Evolutionary conservation across 768 basidiomycete genomes (phyloP), one percentile per base, ranked within the genome.

Genomic region (Boletus coccyginus): DNA sequence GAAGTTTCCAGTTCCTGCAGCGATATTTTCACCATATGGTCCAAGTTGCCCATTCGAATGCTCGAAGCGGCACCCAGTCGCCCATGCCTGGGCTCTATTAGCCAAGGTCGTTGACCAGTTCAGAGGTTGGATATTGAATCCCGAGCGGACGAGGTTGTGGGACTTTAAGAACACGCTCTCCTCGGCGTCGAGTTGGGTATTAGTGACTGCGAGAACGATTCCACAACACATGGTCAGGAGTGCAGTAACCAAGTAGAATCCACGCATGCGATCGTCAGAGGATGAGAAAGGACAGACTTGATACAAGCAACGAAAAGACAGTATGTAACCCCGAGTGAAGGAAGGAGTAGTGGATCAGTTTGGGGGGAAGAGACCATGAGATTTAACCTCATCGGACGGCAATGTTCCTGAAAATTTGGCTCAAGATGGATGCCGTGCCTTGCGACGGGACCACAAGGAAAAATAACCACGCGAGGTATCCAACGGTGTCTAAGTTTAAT

Each of bases 21-120:
- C 79, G 33, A 86, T 73, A 64, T 81, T 83, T 65, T 86, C 81
- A 41, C 82, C 81, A 59, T 82, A 83, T 6, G 73, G 72, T 11
- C 65, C 67, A 50, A 84, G 73, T 5, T 67, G 57, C 14, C 81
- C 80, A 38, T 74, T 72, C 5, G 81, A 78, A 62, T 81, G 77
- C 56, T 73, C 58, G 56, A 85, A 78, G 39, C 70, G 63, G 65
- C 84, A 87, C 2, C 58, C 65, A 53, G 76, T 73, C 9, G 80
- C 82, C 84, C 82, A 86, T 41, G 57, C 11, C 54, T 73, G 75
- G 8, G 85, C 86, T 41, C 70, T 74, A 24, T 60, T 61, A 13
- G 81, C 83, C 39, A 84, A 74, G 14, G 66, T 56, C 8, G 67
- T 48, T 8, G 80, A 81, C 84, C 85, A 87, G 13, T 61, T 69